Percentiles rank a stretch among this genome's conserved stretches.
These are phyloP conservation scores for Termitomyces sp. DNA, from an alignment of 768 basidiomycete species.

Conservation along the genomic window DNA sequence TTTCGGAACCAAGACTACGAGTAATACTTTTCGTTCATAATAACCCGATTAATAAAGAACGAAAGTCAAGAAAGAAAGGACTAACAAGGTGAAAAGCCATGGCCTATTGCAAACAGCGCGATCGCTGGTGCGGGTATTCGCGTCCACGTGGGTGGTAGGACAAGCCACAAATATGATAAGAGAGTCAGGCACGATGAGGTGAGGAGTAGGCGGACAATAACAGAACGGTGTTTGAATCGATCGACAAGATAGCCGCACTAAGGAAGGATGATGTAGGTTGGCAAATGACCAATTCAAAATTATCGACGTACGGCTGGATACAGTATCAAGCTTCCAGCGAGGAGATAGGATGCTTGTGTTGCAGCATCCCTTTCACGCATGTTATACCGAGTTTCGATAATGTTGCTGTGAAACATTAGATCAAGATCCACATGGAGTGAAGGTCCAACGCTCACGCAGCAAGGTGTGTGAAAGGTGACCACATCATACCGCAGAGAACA, in stretches of 20 bases:
- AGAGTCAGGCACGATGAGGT: conserved; percentile 57
- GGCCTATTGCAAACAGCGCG: conserved; percentile 54
- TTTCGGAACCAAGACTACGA: conserved; percentile 70
- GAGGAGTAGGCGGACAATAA: conserved; percentile 53
- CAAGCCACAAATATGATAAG: conserved; percentile 62
- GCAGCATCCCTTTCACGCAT: conserved; percentile 58
- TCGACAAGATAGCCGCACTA: conserved; percentile 69
- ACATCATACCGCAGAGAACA: conserved; percentile 68
- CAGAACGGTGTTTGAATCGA: conserved; percentile 46
- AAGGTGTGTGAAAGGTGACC: conserved; percentile 75
- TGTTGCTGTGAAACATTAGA: conserved; percentile 41
- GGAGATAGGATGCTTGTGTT: conserved; percentile 62
- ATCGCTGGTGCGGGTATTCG: conserved; percentile 57
- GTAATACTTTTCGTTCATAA: conserved; percentile 42
- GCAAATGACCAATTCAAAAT: not conserved
- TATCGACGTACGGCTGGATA: conserved; percentile 56
- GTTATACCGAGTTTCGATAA: conserved; percentile 63
- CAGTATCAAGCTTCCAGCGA: conserved; percentile 62
- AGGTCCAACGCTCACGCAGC: conserved; percentile 49
- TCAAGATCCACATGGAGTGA: not conserved
- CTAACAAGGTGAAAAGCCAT: conserved; percentile 71
- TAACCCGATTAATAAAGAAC: conserved; percentile 2
- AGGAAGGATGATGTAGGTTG: not conserved
- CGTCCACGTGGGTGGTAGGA: conserved; percentile 53
- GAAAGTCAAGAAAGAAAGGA: conserved; percentile 3